phyloP scores from a whole-genome alignment of 202 grass and related monocot species.

The Brachypodium distachyon region DNA sequence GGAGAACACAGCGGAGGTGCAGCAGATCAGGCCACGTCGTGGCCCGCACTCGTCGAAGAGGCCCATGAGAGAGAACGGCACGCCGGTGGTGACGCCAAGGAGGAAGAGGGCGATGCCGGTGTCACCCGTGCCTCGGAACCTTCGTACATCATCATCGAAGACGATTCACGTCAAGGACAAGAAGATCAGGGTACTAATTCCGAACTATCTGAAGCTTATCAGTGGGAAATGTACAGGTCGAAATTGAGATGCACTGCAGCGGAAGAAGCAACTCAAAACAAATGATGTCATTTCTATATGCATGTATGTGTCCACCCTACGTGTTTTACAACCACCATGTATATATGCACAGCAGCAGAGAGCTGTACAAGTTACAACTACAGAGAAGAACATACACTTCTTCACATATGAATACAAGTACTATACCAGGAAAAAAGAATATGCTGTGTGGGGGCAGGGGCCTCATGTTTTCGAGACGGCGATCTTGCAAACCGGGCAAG shows the following conservation, averaged over 20 bases:
- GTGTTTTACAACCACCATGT: neutral
- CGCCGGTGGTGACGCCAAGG: neutral
- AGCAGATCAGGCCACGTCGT: neutral
- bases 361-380: conserved; percentile 28
- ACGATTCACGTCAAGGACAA: conserved; percentile 28
- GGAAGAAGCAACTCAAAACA: neutral
- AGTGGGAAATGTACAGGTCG: neutral
- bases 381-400: conserved; percentile 12
- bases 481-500: conserved; percentile 85
- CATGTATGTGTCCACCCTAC: neutral
- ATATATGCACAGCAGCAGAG: neutral
- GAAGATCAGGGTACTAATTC: conserved; percentile 26
- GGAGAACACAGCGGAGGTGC: neutral
- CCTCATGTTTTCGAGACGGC: conserved; percentile 45
- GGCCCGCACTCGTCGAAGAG: neutral
- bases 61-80: neutral
- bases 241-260: neutral
- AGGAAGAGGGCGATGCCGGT: conserved; percentile 8
- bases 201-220: conserved; percentile 42
- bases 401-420: conserved; percentile 15
- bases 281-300: neutral
- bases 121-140: neutral
- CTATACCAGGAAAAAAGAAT: neutral
- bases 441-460: neutral
- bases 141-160: neutral